Evolutionary conservation across 2,329 filamentous ascomycete species (phyloP).

Genomic region (Allantophomopsis cytisporea): DNA sequence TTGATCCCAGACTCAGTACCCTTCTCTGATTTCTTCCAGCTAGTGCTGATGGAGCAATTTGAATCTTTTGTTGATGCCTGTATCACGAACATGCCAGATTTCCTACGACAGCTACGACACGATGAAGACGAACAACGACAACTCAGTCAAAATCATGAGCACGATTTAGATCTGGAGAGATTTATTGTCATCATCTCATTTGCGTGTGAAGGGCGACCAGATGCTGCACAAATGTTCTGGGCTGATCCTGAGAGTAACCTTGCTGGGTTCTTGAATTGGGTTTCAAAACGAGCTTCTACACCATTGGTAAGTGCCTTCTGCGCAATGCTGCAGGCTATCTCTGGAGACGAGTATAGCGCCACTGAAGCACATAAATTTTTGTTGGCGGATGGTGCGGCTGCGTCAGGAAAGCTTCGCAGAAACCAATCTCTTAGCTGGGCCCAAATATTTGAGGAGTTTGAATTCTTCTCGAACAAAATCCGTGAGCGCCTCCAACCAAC

Average conservation of each 20-base stretch:
- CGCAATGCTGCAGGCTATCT: slow-evolving; percentile 85
- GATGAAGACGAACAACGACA: slow-evolving; percentile 84
- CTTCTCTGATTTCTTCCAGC: slow-evolving; percentile 61
- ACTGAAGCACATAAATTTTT: slow-evolving; percentile 79
- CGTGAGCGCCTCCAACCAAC: slow-evolving; percentile 55
- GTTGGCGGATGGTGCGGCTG: slow-evolving; percentile 66
- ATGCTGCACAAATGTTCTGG: slow-evolving; percentile 81
- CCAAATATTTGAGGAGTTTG: slow-evolving; percentile 83
- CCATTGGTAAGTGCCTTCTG: slow-evolving; percentile 95
- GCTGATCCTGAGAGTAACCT: slow-evolving; percentile 83
- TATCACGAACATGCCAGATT: slow-evolving; percentile 90
- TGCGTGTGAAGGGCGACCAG: slow-evolving; percentile 72
- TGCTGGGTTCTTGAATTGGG: slow-evolving; percentile 92
- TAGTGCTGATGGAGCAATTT: slow-evolving; percentile 63
- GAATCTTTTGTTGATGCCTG: slow-evolving; percentile 85
- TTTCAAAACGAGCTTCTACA: slow-evolving; percentile 87
- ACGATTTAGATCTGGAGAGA: slow-evolving; percentile 67
- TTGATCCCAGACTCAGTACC: slow-evolving; percentile 53
- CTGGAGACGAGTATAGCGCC: slow-evolving; percentile 70
- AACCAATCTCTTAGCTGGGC: slow-evolving; percentile 81
- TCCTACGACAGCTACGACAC: slow-evolving; percentile 69
- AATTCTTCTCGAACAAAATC: slow-evolving; percentile 69
- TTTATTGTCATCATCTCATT: slow-evolving; percentile 90
- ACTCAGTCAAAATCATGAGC: slow-evolving; percentile 48
- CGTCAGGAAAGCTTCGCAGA: slow-evolving; percentile 66